phyloP scores from a whole-genome alignment of 768 basidiomycete species.

The Tremella yokohamensis region DNA sequence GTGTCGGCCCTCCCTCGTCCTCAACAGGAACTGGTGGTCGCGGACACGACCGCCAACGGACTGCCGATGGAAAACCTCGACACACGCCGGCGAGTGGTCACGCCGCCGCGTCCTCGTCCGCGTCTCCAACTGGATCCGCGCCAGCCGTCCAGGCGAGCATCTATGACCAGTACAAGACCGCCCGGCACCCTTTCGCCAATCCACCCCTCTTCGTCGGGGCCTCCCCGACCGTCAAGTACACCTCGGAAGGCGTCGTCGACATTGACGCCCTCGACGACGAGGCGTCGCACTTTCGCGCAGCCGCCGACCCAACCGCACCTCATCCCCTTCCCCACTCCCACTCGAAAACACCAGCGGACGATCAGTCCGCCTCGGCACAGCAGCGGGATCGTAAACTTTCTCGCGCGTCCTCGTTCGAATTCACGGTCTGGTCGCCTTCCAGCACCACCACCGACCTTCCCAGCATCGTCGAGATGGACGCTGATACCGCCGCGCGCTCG shows the following conservation, averaged over 20 bases:
- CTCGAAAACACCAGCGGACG: too few species aligned
- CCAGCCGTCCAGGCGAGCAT: neutral
- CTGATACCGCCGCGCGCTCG: neutral
- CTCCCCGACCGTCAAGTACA: conserved; percentile 1
- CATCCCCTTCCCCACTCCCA: too few species aligned
- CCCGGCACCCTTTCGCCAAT: conserved; percentile 1
- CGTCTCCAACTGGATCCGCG: too few species aligned
- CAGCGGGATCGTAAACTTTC: neutral
- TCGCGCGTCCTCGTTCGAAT: neutral
- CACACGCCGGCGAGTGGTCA: too few species aligned
- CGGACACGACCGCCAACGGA: too few species aligned
- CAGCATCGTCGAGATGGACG: neutral
- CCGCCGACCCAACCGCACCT: too few species aligned
- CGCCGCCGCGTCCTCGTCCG: too few species aligned
- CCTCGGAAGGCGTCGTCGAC: conserved; percentile 4
- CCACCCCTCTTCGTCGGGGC: neutral
- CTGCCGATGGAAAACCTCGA: too few species aligned
- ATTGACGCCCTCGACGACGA: conserved; percentile 3
- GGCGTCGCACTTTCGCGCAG: neutral
- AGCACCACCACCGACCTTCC: conserved; percentile 2
- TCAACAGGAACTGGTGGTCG: too few species aligned
- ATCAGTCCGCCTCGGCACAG: too few species aligned
- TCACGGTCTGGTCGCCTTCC: neutral
- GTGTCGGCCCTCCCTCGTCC: too few species aligned
- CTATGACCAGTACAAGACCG: neutral